A percentile compares a stretch with the other conserved stretches of the same genome.
Evolutionary conservation across 2,329 filamentous ascomycete species (phyloP).

Genomic region (Clonostachys chloroleuca): DNA sequence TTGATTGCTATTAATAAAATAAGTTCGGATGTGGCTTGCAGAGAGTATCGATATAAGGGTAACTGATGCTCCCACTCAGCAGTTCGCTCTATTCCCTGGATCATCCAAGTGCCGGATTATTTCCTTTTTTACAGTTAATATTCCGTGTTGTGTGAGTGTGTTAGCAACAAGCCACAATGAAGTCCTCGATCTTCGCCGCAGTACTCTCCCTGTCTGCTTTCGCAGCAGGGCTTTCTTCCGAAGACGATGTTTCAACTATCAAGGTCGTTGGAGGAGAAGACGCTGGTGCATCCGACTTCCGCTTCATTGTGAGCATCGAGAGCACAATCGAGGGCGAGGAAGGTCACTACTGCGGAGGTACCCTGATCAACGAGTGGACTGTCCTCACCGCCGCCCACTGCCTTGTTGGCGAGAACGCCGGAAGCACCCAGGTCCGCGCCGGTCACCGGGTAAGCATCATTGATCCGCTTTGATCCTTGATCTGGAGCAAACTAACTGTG

Average conservation of each 20-base stretch:
- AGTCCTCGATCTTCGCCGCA: background rate
- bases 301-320: slow-evolving; percentile 20
- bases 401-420: slow-evolving; percentile 7
- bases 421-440: slow-evolving; percentile 15
- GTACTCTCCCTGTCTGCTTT: background rate
- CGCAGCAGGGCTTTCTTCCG: too few species aligned
- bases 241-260: background rate
- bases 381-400: slow-evolving; percentile 24
- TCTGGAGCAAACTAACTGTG: background rate
- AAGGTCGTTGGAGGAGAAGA: slow-evolving; percentile 16
- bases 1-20: too few species aligned
- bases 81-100: too few species aligned
- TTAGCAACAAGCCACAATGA: background rate
- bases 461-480: slow-evolving; percentile 5
- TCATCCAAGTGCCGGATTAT: too few species aligned
- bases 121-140: too few species aligned
- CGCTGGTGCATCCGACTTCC: slow-evolving; percentile 18
- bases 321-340: background rate
- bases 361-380: slow-evolving; percentile 19
- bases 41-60: too few species aligned
- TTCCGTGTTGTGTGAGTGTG: too few species aligned
- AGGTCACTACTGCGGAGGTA: slow-evolving; percentile 19
- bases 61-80: too few species aligned
- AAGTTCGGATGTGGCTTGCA: too few species aligned
- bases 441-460: slow-evolving; percentile 10